A percentile compares a stretch with the other conserved stretches of the same genome.
Conservation (phyloP, 345 rosid genomes). For the Hevea brasiliensis region DNA sequence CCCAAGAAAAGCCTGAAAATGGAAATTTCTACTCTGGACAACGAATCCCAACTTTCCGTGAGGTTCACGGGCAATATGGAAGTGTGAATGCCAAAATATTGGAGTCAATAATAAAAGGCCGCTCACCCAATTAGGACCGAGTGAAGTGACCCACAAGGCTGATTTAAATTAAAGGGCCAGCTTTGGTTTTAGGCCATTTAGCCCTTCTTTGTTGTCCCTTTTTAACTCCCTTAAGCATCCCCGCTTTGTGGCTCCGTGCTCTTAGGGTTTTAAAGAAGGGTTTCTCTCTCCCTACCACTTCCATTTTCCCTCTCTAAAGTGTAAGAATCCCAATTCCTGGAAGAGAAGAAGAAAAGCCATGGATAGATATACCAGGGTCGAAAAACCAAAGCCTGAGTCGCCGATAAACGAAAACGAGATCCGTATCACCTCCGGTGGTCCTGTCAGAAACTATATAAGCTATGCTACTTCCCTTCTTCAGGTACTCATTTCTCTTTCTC, state of each 20-base stretch:
- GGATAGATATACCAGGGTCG: conserved; percentile 90
- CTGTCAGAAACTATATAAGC: conserved; percentile 80
- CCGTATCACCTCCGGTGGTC: conserved; percentile 86
- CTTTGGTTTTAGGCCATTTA: too few relatives aligned
- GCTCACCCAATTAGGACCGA: background rate
- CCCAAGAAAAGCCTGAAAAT: background rate
- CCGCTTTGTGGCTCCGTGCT: background rate
- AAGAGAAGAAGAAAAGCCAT: conserved; percentile 22
- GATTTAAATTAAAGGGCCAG: background rate
- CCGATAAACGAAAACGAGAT: conserved; percentile 92
- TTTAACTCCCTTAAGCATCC: too few relatives aligned
- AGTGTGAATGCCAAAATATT: background rate
- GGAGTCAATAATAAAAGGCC: background rate
- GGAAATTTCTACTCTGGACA: too few relatives aligned
- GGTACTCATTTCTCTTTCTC: conserved; percentile 30
- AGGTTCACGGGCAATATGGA: background rate
- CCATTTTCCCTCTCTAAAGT: background rate
- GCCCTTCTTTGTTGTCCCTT: too few relatives aligned
- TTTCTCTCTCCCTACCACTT: conserved; percentile 3
- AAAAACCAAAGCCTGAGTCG: conserved; percentile 58
- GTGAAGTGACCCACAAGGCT: background rate
- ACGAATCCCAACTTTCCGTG: background rate
- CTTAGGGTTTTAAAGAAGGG: conserved; percentile 24
- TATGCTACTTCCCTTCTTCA: conserved; percentile 82
- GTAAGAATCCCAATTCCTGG: background rate